A percentile compares a stretch with the other conserved stretches of the same genome.
Evolutionary conservation across 1,284 basidiomycete species (phyloP).

Genomic region (Heimioporus punctisporus): DNA sequence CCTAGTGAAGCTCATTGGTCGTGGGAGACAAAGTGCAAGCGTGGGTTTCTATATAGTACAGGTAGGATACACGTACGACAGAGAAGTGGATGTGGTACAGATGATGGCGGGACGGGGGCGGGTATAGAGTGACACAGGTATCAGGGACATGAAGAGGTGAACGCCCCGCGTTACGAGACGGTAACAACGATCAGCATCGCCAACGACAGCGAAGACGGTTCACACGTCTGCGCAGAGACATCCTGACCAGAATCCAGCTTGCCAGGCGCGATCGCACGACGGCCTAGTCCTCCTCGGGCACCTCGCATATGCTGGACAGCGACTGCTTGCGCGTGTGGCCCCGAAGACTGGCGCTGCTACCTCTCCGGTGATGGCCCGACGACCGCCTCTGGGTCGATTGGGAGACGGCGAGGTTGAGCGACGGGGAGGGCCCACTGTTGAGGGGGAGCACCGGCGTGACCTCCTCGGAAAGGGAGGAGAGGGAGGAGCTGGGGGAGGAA

Average conservation of each 20-base stretch:
- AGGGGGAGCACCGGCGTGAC: conserved; percentile 29
- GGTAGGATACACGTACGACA: conserved; percentile 24
- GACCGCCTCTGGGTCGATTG: conserved; percentile 19
- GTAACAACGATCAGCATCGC: conserved; percentile 28
- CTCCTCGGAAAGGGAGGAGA: conserved; percentile 35
- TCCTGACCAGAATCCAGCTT: conserved; percentile 26
- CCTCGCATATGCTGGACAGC: conserved; percentile 34
- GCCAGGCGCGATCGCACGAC: conserved; percentile 17
- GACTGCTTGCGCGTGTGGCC: conserved; percentile 34
- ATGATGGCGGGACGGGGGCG: conserved; percentile 18
- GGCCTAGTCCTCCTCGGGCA: conserved; percentile 32
- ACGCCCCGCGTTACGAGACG: conserved; percentile 13
- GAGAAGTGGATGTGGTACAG: conserved; percentile 24
- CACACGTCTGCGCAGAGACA: conserved; percentile 16
- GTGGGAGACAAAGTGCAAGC: no score
- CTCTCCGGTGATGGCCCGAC: conserved; percentile 30
- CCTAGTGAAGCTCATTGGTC: no score
- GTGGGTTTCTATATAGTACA: conserved; percentile 27
- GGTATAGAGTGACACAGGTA: conserved; percentile 34
- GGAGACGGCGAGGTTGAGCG: conserved; percentile 3
- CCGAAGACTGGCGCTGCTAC: conserved; percentile 35
- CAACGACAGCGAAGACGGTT: conserved; percentile 11
- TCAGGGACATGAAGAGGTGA: conserved; percentile 25
- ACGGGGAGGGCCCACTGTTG: conserved; percentile 10
- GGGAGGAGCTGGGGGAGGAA: conserved; percentile 34